phyloP scores from a whole-genome alignment of 169 alveolate species.

The Eimeria maxima region DNA sequence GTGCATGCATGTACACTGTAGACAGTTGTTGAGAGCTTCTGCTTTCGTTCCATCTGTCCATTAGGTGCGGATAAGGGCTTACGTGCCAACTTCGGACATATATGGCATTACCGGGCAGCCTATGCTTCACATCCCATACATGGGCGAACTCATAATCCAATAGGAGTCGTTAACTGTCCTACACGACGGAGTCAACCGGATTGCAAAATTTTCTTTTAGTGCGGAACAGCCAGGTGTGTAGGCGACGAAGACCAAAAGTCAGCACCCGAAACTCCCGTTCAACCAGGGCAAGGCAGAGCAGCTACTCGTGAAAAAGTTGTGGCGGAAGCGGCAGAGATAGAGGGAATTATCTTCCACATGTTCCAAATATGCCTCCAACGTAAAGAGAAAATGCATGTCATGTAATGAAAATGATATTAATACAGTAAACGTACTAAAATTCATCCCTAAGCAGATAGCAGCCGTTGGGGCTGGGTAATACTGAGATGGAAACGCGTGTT shows the following conservation, averaged over 20 bases:
- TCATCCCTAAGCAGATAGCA: background rate
- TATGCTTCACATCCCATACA: background rate
- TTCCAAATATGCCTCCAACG: background rate
- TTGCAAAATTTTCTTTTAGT: background rate
- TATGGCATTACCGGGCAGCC: background rate
- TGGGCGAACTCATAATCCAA: background rate
- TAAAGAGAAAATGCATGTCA: background rate
- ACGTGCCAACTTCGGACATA: background rate
- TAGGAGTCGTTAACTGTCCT: background rate
- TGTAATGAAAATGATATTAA: background rate
- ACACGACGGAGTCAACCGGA: background rate
- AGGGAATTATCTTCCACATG: background rate
- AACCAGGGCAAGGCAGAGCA: background rate
- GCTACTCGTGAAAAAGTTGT: background rate
- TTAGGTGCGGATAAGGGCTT: background rate
- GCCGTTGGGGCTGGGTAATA: conserved; percentile 22
- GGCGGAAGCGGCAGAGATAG: background rate
- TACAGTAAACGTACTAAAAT: background rate
- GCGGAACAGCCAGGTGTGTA: background rate
- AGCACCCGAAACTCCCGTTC: background rate
- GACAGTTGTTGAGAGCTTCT: background rate
- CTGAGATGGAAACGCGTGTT: background rate
- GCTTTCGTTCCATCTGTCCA: too few species aligned
- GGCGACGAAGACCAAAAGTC: background rate
- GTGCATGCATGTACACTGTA: background rate